Evolutionary conservation across 2,329 filamentous ascomycete genomes (phyloP), one percentile per base, ranked within the genome.

Genomic region (Cercospora berteroae): DNA sequence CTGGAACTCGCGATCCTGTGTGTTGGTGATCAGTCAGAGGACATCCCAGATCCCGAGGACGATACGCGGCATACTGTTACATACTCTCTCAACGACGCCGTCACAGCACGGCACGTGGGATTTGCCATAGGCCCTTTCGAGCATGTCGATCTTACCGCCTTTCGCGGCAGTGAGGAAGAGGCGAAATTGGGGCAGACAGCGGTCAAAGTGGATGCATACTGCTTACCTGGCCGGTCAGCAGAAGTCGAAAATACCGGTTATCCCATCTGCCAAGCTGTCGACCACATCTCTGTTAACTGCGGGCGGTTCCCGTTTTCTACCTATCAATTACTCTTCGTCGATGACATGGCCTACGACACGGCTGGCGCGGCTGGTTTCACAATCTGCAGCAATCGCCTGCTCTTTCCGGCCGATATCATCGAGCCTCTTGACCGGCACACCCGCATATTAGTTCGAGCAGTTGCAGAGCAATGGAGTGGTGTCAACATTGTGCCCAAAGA

Each of bases 81-180:
- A 0, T 99, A 98, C 76, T 88, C 89, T 64, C 90, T 91, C 60
- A 86, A 87, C 67, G 88, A 89, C 69, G 88, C 90, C 60, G 88
- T 95, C 8, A 89, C 93, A 1, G 90, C 94, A 1, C 91, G 94
- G 69, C 94, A 98, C 77, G 89, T 99, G 70, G 94, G 94, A 4
- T 97, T 99, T 78, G 92, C 93, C 2, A 87, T 98, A 65, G 95
- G 96, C 0, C 95, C 96, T 0, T 99, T 99, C 77, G 93, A 98
- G 79, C 90, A 94, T 72, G 89, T 98, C 63, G 92, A 97, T 76
- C 83, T 99, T 5, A 76, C 75, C 16, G 91, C 94, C 73, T 97
- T 92, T 74, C 89, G 96, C 60, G 92, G 94, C 56, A 92, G 93
- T 69, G 93, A 96, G 72, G 92, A 97, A 71, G 94, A 97, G 75